Percentiles rank a stretch among this genome's conserved stretches.
Evolutionary conservation across 108 stramenopile species (phyloP).

Genomic region (Cyclotella kingstonii): DNA sequence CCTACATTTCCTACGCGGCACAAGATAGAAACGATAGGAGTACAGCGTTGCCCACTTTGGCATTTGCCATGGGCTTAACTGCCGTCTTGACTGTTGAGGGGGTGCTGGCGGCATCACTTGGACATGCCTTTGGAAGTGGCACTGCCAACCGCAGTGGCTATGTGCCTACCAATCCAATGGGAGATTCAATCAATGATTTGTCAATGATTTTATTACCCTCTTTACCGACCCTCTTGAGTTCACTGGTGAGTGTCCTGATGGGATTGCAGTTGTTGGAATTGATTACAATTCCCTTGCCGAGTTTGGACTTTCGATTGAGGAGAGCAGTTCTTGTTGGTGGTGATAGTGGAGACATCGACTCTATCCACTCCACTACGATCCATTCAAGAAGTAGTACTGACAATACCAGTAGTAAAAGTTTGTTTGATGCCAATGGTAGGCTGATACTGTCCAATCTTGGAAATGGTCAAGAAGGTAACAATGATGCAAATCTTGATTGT

Average conservation of each 20-base stretch:
- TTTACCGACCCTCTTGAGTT: constrained; percentile 49
- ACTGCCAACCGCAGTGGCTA: no score
- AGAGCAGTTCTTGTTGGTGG: constrained; percentile 5
- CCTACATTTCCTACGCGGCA: constrained; percentile 66
- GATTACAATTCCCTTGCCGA: constrained; percentile 60
- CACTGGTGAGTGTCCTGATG: constrained; percentile 70
- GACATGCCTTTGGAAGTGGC: no score
- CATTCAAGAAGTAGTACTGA: no score
- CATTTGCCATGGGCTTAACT: constrained; percentile 66
- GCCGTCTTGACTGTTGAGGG: constrained; percentile 7
- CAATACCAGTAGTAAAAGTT: constrained; percentile 20
- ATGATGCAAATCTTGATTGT: no score
- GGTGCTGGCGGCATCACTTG: constrained; percentile 3
- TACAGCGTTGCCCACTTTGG: constrained; percentile 62
- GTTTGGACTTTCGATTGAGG: constrained; percentile 33
- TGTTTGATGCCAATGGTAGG: constrained; percentile 42
- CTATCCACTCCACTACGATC: no score
- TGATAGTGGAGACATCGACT: background rate
- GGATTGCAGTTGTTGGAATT: constrained; percentile 76
- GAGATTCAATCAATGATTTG: constrained; percentile 10
- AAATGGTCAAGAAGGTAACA: background rate
- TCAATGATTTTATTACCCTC: constrained; percentile 11
- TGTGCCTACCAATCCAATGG: no score
- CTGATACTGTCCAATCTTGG: constrained; percentile 19
- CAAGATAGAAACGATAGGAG: constrained; percentile 60